Percentiles rank a stretch among this genome's conserved stretches.
Conservation (phyloP, 306 rosid species). For the Rubus parviflorus region DNA sequence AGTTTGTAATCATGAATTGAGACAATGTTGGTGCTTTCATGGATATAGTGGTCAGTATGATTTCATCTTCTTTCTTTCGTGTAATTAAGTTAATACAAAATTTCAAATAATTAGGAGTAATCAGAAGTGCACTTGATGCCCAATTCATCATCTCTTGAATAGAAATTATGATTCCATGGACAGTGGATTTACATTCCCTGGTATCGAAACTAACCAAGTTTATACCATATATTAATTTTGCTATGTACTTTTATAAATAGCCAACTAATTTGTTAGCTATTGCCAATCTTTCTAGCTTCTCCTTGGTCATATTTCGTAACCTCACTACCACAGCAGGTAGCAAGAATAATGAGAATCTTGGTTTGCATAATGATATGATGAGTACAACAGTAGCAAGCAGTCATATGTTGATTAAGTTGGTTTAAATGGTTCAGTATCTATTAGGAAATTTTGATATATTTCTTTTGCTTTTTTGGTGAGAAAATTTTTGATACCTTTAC, state of each 20-base stretch:
- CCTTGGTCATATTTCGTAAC: background rate
- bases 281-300: background rate
- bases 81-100: slow-evolving; percentile 3
- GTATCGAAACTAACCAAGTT: background rate
- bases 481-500: background rate
- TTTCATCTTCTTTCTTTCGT: slow-evolving; percentile 4
- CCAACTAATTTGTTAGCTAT: background rate
- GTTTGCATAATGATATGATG: background rate
- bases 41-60: slow-evolving; percentile 72
- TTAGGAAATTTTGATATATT: background rate
- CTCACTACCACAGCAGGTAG: background rate
- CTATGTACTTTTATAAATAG: background rate
- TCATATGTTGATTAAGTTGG: background rate
- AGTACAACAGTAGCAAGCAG: background rate
- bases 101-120: slow-evolving; percentile 16
- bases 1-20: slow-evolving; percentile 80
- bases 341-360: background rate
- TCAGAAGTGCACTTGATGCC: slow-evolving; percentile 1
- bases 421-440: background rate
- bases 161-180: background rate
- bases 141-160: slow-evolving; percentile 4
- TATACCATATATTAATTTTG: background rate
- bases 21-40: slow-evolving; percentile 88
- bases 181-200: background rate
- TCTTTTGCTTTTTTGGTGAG: background rate